Conservation (phyloP, 805 yeast genomes). For the Cyberlindnera japonica region DNA sequence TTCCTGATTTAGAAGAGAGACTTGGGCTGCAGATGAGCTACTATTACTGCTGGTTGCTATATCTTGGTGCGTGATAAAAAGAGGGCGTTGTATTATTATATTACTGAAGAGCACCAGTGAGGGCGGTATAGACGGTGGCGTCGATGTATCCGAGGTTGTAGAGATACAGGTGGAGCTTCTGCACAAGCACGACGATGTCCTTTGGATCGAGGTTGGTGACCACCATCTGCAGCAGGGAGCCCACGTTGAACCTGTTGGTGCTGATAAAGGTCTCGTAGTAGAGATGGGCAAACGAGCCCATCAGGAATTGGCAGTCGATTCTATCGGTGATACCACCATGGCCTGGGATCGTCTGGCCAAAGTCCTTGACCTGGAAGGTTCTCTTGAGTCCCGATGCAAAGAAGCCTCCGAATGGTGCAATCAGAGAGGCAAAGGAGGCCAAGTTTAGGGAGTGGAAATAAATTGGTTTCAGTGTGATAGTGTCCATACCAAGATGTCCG, state of each 20-base stretch:
- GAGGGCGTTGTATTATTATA: too few species aligned
- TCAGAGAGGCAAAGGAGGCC: slow-evolving; percentile 92
- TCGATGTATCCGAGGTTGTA: slow-evolving; percentile 39
- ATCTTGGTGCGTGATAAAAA: too few species aligned
- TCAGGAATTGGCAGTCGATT: slow-evolving; percentile 94
- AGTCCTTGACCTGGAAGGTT: slow-evolving; percentile 93
- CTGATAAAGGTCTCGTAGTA: slow-evolving; percentile 92
- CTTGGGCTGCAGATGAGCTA: too few species aligned
- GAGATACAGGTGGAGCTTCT: slow-evolving; percentile 41
- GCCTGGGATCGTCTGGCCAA: slow-evolving; percentile 98
- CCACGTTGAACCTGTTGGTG: slow-evolving; percentile 65
- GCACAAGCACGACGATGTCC: slow-evolving; percentile 61
- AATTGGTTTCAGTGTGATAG: slow-evolving; percentile 72
- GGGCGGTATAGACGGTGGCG: slow-evolving; percentile 28
- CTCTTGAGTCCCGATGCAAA: slow-evolving; percentile 97
- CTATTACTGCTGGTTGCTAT: too few species aligned
- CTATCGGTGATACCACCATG: slow-evolving; percentile 98
- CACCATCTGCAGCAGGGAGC: slow-evolving; percentile 70
- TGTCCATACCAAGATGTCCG: slow-evolving; percentile 42
- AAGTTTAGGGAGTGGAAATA: slow-evolving; percentile 83
- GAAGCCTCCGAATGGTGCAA: slow-evolving; percentile 98
- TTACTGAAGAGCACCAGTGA: background rate
- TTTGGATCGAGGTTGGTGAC: slow-evolving; percentile 63
- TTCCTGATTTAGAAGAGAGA: too few species aligned
- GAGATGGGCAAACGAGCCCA: slow-evolving; percentile 93